Conservation (phyloP, 768 basidiomycete species). For the Collybia nuda region DNA sequence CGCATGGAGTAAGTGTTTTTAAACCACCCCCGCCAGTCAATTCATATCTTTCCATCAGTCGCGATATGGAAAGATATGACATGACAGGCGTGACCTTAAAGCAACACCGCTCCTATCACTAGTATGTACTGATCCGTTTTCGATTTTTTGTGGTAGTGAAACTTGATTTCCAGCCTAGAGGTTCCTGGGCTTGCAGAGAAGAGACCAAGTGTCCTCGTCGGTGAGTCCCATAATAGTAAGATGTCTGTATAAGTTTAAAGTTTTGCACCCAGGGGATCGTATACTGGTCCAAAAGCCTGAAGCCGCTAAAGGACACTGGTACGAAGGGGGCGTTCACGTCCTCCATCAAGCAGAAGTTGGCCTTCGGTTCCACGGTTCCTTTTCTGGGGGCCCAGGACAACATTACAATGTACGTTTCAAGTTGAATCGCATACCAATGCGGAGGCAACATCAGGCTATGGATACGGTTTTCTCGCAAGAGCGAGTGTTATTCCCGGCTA, state of each 20-base stretch:
- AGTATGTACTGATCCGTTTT: conserved; percentile 25
- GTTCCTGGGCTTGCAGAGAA: conserved; percentile 59
- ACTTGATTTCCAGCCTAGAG: conserved; percentile 26
- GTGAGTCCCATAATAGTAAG: conserved; percentile 24
- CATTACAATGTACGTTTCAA: conserved; percentile 55
- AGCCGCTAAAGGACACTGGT: conserved; percentile 45
- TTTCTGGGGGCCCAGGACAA: conserved; percentile 34
- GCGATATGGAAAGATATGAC: conserved; percentile 37
- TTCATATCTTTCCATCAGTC: conserved; percentile 21
- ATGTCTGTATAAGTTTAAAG: too few species aligned
- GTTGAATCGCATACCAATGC: conserved; percentile 53
- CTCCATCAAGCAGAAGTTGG: conserved; percentile 50
- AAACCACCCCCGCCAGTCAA: background rate
- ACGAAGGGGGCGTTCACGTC: conserved; percentile 56
- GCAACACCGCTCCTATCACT: conserved; percentile 28
- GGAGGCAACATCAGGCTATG: conserved; percentile 61
- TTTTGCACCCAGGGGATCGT: conserved; percentile 39
- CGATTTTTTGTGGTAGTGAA: background rate
- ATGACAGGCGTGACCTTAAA: conserved; percentile 33
- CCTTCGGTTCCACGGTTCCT: conserved; percentile 46
- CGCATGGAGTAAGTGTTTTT: conserved; percentile 23
- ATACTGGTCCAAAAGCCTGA: conserved; percentile 50
- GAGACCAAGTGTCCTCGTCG: conserved; percentile 55
- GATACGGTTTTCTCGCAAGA: conserved; percentile 41
- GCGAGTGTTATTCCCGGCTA: conserved; percentile 50